Percentiles rank a stretch among this genome's conserved stretches.
Evolutionary conservation across 805 yeast species (phyloP).

Genomic region (Candida saitoana): DNA sequence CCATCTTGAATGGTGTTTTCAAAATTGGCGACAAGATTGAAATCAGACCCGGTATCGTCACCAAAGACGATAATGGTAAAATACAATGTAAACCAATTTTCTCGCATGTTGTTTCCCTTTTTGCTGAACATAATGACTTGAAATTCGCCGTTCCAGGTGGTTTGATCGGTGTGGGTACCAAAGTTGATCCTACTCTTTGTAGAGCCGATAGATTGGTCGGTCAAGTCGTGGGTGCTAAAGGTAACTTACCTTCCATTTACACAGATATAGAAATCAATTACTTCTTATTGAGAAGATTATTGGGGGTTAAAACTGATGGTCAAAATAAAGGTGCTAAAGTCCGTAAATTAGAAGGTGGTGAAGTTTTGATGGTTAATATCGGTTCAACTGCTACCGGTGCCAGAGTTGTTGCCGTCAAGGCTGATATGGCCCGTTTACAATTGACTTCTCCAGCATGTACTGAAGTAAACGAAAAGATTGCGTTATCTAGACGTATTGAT

Average conservation of each 20-base stretch:
- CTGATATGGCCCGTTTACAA: constrained; percentile 98
- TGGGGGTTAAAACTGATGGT: constrained; percentile 98
- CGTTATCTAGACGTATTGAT: constrained; percentile 97
- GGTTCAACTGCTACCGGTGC: constrained; percentile 99
- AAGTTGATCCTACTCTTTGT: constrained; percentile 97
- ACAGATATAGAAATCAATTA: constrained; percentile 97
- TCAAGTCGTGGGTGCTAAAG: constrained; percentile 97
- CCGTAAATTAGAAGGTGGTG: constrained; percentile 88
- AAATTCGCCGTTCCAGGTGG: constrained; percentile 99
- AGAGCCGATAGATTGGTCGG: constrained; percentile 99
- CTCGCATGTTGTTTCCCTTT: constrained; percentile 87
- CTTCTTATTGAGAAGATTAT: constrained; percentile 90
- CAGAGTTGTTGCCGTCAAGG: constrained; percentile 94
- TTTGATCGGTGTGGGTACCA: constrained; percentile 98
- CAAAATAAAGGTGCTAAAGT: constrained; percentile 93
- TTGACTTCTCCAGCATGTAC: constrained; percentile 99
- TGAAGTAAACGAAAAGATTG: constrained; percentile 96
- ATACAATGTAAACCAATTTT: constrained; percentile 94
- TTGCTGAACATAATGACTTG: constrained; percentile 96
- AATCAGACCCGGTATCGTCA: constrained; percentile 98
- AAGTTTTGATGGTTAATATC: constrained; percentile 96
- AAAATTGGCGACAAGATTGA: constrained; percentile 97
- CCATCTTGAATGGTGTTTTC: constrained; percentile 94
- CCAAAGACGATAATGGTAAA: constrained; percentile 83
- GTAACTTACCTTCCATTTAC: constrained; percentile 91